phyloP scores from a whole-genome alignment of 23 red algal species.

The Gracilaria gracilis region DNA sequence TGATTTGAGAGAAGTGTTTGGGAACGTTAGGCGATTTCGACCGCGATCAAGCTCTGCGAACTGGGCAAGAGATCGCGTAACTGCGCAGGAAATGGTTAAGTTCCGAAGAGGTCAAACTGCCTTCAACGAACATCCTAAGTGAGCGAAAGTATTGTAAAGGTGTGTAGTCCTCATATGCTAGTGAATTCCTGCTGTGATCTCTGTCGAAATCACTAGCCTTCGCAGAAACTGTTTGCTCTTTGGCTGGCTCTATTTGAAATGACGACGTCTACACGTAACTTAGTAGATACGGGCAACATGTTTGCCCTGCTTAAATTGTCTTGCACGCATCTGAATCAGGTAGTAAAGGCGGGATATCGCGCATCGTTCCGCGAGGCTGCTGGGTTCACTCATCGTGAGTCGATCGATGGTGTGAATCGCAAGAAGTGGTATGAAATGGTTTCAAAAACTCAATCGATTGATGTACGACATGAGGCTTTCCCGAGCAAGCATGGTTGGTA shows the following conservation, averaged over 20 bases:
- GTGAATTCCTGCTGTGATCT: not conserved
- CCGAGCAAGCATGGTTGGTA: too few species aligned
- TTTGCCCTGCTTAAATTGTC: not conserved
- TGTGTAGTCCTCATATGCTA: not conserved
- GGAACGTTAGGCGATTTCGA: slow-evolving; percentile 28
- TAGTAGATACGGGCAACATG: too few species aligned
- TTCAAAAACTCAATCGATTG: too few species aligned
- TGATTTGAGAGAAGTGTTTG: slow-evolving; percentile 62
- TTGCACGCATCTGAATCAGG: not conserved
- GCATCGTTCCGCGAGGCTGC: too few species aligned
- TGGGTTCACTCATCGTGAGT: too few species aligned
- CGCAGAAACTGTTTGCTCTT: not conserved
- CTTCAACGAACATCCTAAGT: slow-evolving; percentile 17
- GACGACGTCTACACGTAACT: too few species aligned
- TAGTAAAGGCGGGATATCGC: too few species aligned
- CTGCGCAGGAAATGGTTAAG: slow-evolving; percentile 51
- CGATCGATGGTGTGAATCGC: too few species aligned
- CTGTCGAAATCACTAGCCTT: not conserved
- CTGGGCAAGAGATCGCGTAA: slow-evolving; percentile 65
- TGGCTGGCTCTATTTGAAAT: not conserved
- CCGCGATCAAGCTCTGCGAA: slow-evolving; percentile 40
- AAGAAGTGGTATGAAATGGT: too few species aligned
- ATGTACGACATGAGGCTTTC: too few species aligned
- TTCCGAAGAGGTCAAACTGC: slow-evolving; percentile 40
- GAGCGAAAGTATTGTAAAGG: not conserved